Conservation (phyloP, 2,329 filamentous ascomycete genomes). For the Coniochaeta sp. region DNA sequence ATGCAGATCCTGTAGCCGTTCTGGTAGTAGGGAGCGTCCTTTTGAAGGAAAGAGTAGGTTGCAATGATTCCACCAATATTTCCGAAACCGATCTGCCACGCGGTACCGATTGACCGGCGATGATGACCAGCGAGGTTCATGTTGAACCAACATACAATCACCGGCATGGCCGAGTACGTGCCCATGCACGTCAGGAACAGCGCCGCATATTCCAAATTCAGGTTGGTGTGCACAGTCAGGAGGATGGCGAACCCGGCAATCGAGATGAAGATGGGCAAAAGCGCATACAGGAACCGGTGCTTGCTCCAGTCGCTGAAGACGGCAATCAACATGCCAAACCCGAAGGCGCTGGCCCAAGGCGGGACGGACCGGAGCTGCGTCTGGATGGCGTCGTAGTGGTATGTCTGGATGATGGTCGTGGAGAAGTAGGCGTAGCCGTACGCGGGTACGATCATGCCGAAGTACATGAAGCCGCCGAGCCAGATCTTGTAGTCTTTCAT, state of each 20-base stretch:
- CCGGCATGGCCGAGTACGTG: slow-evolving; percentile 81
- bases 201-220: slow-evolving; percentile 63
- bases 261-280: slow-evolving; percentile 59
- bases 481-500: slow-evolving; percentile 70
- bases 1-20: slow-evolving; percentile 74
- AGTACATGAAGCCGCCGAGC: slow-evolving; percentile 72
- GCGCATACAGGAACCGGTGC: slow-evolving; percentile 68
- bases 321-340: slow-evolving; percentile 69
- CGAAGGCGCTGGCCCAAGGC: slow-evolving; percentile 63
- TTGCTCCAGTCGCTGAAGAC: slow-evolving; percentile 60
- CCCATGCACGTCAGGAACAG: slow-evolving; percentile 78
- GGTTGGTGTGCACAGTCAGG: slow-evolving; percentile 61
- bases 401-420: slow-evolving; percentile 62
- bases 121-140: slow-evolving; percentile 73
- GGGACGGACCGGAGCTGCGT: slow-evolving; percentile 52
- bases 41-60: slow-evolving; percentile 59
- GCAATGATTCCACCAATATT: slow-evolving; percentile 75
- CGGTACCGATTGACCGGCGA: slow-evolving; percentile 60
- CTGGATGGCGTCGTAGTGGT: slow-evolving; percentile 51
- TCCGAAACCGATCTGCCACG: slow-evolving; percentile 72
- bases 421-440: slow-evolving; percentile 75
- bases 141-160: slow-evolving; percentile 76
- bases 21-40: slow-evolving; percentile 61
- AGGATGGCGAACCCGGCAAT: slow-evolving; percentile 73
- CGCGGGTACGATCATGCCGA: slow-evolving; percentile 69